A percentile compares a stretch with the other conserved stretches of the same genome.
Conservation (phyloP, 148 eudicot genomes). For the Cornus suecica region DNA sequence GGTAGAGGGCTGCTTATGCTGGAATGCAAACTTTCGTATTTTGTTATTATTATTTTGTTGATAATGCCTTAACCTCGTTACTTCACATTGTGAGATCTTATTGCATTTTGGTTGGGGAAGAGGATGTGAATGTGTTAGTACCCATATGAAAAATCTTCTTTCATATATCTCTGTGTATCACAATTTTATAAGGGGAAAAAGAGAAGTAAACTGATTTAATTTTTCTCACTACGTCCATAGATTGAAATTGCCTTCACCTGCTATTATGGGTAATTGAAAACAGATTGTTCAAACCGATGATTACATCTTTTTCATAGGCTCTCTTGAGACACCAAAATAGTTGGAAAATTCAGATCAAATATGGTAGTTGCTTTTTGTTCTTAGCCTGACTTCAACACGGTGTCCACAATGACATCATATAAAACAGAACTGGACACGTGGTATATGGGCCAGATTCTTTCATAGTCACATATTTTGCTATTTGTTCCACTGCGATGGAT, state of each 20-base stretch:
- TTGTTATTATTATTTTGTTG: background rate
- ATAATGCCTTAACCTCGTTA: constrained; percentile 8
- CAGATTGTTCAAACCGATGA: no score
- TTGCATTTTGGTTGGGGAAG: background rate
- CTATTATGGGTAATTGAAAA: no score
- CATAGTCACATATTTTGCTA: no score
- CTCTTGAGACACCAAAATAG: background rate
- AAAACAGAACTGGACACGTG: no score
- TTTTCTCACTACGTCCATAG: background rate
- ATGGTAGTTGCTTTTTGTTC: no score
- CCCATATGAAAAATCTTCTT: background rate
- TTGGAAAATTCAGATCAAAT: no score
- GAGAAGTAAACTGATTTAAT: background rate
- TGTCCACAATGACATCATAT: no score
- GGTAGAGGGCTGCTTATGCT: constrained; percentile 29
- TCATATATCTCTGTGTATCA: background rate
- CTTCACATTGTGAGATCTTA: background rate
- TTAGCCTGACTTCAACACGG: no score
- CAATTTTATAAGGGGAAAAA: background rate
- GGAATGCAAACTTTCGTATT: background rate
- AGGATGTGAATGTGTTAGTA: background rate
- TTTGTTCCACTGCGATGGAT: no score
- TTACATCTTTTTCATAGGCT: background rate
- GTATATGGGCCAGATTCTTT: no score
- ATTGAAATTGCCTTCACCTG: background rate